A percentile compares a stretch with the other conserved stretches of the same genome.
Conservation (phyloP, 257 asterid genomes). For the Marsdenia floribunda region DNA sequence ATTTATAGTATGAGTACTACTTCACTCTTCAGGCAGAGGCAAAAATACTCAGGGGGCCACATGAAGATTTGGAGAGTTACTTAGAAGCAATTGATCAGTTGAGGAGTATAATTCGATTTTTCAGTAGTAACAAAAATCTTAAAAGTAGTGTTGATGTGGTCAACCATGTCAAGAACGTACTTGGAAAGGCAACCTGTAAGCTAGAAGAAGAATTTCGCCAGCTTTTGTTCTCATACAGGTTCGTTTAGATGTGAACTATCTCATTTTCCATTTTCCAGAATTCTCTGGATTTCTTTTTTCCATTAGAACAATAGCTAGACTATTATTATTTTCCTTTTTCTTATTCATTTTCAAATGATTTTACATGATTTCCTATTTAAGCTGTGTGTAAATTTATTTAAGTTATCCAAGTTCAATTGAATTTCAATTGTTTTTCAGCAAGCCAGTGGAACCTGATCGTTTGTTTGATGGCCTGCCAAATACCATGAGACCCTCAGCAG, state of each 20-base stretch:
- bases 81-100: slow-evolving; percentile 80
- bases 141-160: slow-evolving; percentile 59
- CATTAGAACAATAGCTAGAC: neutral
- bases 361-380: neutral
- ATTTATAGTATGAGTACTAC: neutral
- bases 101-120: slow-evolving; percentile 55
- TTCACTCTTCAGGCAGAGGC: slow-evolving; percentile 79
- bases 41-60: slow-evolving; percentile 88
- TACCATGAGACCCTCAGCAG: slow-evolving; percentile 65
- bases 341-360: neutral
- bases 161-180: slow-evolving; percentile 60
- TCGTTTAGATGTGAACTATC: slow-evolving; percentile 2
- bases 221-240: slow-evolving; percentile 77
- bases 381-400: neutral
- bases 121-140: slow-evolving; percentile 54
- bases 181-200: slow-evolving; percentile 60
- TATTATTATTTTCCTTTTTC: neutral
- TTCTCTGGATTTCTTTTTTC: neutral
- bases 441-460: slow-evolving; percentile 90
- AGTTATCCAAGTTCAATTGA: neutral
- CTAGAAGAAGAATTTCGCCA: slow-evolving; percentile 89
- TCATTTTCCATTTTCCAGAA: neutral
- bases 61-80: slow-evolving; percentile 89
- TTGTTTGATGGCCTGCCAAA: slow-evolving; percentile 84
- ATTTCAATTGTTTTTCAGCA: slow-evolving; percentile 51